Conservation (phyloP, 306 rosid species). For the Gillenia trifoliata region DNA sequence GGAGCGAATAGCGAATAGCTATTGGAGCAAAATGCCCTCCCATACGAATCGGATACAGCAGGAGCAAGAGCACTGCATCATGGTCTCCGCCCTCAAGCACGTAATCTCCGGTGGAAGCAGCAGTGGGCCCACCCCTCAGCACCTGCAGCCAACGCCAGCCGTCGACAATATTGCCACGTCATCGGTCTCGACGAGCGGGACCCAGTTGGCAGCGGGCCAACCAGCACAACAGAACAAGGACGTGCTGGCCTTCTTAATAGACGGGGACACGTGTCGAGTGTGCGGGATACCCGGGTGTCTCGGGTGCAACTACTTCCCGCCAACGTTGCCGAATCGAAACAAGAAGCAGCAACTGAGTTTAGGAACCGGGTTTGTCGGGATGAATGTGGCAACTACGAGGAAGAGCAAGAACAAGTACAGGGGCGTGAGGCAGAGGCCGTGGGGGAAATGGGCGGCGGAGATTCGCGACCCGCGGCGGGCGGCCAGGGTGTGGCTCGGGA, state of each 20-base stretch:
- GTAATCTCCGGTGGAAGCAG: conserved; percentile 28
- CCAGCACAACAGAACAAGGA: not conserved
- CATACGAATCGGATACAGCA: not conserved
- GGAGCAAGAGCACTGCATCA: conserved; percentile 46
- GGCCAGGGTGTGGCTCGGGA: conserved; percentile 47
- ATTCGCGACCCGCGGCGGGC: conserved; percentile 45
- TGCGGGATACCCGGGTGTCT: conserved; percentile 39
- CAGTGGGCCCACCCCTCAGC: not conserved
- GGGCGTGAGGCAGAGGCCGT: conserved; percentile 61
- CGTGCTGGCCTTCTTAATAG: not conserved
- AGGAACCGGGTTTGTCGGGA: not conserved
- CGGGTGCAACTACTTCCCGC: conserved; percentile 35
- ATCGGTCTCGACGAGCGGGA: not conserved
- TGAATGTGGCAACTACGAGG: not conserved
- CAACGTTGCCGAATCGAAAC: not conserved
- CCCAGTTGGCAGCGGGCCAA: not conserved
- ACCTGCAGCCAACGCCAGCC: not conserved
- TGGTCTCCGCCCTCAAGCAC: conserved; percentile 46
- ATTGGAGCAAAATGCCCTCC: not conserved
- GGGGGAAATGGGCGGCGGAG: conserved; percentile 75
- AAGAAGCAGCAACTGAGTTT: not conserved
- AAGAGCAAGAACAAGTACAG: conserved; percentile 26
- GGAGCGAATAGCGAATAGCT: no score
- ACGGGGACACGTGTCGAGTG: conserved; percentile 21
- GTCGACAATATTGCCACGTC: conserved; percentile 14